Evolutionary conservation across 2,329 filamentous ascomycete species (phyloP).

Genomic region (Trichophyton simii): DNA sequence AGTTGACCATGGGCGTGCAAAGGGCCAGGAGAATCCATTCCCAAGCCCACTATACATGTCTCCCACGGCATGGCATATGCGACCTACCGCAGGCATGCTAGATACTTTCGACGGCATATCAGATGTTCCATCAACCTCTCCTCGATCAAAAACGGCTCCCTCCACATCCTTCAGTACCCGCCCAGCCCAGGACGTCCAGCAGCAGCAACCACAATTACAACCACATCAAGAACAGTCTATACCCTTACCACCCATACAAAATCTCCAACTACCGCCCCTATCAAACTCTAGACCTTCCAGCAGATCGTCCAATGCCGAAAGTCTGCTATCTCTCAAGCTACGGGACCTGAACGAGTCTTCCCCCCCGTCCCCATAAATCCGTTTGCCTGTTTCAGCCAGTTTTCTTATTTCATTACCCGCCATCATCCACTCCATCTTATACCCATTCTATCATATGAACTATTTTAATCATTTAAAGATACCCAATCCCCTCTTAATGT

Average conservation of each 20-base stretch:
- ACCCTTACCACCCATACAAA: neutral
- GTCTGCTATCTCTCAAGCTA: neutral
- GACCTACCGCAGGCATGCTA: neutral
- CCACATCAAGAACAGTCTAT: neutral
- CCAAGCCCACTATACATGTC: neutral
- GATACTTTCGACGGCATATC: constrained; percentile 2
- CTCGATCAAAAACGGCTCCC: neutral
- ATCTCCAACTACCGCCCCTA: neutral
- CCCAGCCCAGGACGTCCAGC: neutral
- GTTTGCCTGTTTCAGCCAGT: no score
- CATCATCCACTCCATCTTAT: neutral
- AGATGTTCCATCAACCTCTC: neutral
- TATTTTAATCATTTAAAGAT: neutral
- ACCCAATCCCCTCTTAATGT: neutral
- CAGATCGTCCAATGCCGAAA: neutral
- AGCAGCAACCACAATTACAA: neutral
- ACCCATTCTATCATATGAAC: neutral
- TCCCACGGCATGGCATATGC: neutral
- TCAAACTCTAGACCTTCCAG: neutral
- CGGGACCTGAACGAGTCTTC: neutral
- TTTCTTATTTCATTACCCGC: neutral
- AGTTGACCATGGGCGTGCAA: neutral
- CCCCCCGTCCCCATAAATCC: neutral
- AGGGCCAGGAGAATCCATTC: neutral
- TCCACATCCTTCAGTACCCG: neutral